phyloP scores from a whole-genome alignment of 805 yeast genomes.

The Ogataea glucozyma region DNA sequence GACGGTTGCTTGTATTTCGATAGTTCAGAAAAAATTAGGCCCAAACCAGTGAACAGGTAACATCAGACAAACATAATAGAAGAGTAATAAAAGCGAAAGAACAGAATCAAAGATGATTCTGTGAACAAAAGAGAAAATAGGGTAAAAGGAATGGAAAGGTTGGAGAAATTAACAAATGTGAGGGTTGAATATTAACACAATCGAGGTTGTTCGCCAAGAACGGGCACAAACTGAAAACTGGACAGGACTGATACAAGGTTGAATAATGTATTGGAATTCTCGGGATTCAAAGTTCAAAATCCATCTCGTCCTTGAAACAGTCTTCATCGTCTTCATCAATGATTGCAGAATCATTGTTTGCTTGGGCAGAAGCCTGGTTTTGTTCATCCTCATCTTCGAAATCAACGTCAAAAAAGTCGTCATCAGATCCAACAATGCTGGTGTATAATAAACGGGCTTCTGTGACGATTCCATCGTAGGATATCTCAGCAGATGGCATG shows the following conservation, averaged over 20 bases:
- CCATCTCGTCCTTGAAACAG: constrained; percentile 38
- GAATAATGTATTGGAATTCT: background rate
- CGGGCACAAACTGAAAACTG: background rate
- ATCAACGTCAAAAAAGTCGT: constrained; percentile 94
- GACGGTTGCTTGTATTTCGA: too few species aligned
- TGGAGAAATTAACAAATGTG: background rate
- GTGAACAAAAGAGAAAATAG: background rate
- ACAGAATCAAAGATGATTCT: background rate
- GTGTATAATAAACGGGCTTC: constrained; percentile 77
- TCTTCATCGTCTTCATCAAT: constrained; percentile 40
- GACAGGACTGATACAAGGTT: background rate
- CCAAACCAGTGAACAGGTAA: background rate
- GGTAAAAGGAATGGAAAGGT: background rate
- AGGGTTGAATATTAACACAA: background rate
- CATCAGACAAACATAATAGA: background rate
- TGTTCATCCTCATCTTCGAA: constrained; percentile 88
- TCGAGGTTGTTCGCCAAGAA: background rate
- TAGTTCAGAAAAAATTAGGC: too few species aligned
- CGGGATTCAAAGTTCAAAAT: constrained; percentile 34
- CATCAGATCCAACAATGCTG: constrained; percentile 86
- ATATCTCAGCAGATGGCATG: constrained; percentile 81
- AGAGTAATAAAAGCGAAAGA: background rate
- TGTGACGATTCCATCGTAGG: constrained; percentile 87
- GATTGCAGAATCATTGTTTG: constrained; percentile 35
- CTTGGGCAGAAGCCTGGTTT: constrained; percentile 8